A percentile compares a stretch with the other conserved stretches of the same genome.
These are phyloP conservation scores for Colletotrichum sp. DNA, from an alignment of 2,329 filamentous ascomycete species.

Conservation along the genomic window DNA sequence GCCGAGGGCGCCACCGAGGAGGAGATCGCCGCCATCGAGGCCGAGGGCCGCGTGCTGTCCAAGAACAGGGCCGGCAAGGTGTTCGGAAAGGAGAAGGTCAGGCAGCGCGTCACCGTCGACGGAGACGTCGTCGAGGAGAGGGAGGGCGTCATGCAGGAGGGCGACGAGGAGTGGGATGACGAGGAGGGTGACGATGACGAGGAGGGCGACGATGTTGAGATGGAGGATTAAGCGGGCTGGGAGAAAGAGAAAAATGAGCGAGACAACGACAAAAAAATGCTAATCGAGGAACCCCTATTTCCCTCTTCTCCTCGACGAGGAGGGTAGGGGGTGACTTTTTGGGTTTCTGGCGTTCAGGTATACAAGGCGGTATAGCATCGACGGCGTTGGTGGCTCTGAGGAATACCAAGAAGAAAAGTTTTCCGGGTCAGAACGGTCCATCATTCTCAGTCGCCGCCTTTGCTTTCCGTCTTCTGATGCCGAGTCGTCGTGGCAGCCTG, in stretches of 20 bases:
- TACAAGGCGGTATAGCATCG: conserved; percentile 21
- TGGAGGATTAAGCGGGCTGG: conserved; percentile 33
- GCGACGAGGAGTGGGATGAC: conserved; percentile 21
- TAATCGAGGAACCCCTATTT: conserved; percentile 8
- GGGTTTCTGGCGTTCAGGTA: conserved; percentile 17
- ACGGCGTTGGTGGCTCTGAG: conserved; percentile 23
- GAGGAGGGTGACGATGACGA: conserved; percentile 26
- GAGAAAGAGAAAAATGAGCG: not conserved
- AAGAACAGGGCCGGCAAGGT: conserved; percentile 37
- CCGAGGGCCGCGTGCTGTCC: conserved; percentile 34
- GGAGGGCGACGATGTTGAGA: conserved; percentile 28
- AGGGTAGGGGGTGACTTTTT: not conserved
- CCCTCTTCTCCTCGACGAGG: not conserved
- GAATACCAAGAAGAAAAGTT: conserved; percentile 18
- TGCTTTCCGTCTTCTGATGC: not conserved
- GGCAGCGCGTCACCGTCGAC: conserved; percentile 40
- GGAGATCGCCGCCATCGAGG: conserved; percentile 54
- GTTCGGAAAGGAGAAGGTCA: conserved; percentile 48
- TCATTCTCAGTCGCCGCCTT: conserved; percentile 18
- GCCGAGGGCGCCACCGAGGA: conserved; percentile 50
- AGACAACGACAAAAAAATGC: not conserved
- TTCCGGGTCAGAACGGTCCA: conserved; percentile 10
- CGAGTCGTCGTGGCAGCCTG: not conserved
- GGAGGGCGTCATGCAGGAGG: conserved; percentile 23
- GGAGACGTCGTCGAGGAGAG: conserved; percentile 37